Evolutionary conservation across 148 eudicot genomes (phyloP).

Genomic region (Nepenthes mirabilis): DNA sequence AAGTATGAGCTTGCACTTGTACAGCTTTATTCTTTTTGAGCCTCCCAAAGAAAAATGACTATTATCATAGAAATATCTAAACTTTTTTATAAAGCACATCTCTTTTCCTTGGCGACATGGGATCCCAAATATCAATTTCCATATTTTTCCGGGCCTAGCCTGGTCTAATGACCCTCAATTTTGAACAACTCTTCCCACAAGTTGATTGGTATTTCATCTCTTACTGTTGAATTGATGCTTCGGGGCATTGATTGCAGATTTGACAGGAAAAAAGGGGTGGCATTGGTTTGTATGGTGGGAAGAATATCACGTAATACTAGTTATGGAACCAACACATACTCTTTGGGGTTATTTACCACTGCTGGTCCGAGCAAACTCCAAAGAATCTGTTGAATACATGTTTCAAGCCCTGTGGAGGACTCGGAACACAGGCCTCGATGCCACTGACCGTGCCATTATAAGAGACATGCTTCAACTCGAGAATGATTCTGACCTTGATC

Average conservation of each 20-base stretch:
- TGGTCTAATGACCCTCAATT: too few relatives aligned
- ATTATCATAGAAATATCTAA: too few relatives aligned
- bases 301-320: background rate
- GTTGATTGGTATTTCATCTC: too few relatives aligned
- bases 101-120: too few relatives aligned
- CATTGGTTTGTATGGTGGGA: background rate
- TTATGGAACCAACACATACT: background rate
- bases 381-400: background rate
- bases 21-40: too few relatives aligned
- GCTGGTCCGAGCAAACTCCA: conserved; percentile 1
- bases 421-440: background rate
- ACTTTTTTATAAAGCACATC: too few relatives aligned
- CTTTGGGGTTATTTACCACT: background rate
- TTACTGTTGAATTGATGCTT: too few relatives aligned
- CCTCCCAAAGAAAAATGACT: too few relatives aligned
- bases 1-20: too few relatives aligned
- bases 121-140: too few relatives aligned
- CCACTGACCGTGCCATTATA: background rate
- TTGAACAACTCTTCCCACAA: too few relatives aligned
- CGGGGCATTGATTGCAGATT: background rate
- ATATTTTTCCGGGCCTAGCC: too few relatives aligned
- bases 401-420: background rate
- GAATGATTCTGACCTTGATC: background rate
- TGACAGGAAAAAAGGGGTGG: background rate
- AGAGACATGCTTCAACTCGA: background rate